Conservation (phyloP, 208 protist species). For the Leishmania martiniquensis region DNA sequence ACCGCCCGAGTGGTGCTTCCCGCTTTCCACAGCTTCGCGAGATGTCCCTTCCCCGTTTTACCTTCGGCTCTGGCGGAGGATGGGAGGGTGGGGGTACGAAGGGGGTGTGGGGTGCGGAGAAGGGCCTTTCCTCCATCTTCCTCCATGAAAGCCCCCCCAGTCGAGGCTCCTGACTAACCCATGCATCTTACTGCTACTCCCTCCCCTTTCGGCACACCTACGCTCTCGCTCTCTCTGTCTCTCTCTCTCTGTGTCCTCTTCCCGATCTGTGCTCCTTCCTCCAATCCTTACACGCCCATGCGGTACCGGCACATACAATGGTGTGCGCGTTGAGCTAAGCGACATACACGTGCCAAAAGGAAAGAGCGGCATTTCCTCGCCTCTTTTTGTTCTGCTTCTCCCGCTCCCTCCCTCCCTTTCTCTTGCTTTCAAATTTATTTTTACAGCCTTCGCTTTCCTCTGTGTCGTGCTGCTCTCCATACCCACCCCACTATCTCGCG, state of each 20-base stretch:
- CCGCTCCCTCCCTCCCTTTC: slow-evolving; percentile 14
- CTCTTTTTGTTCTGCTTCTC: background rate
- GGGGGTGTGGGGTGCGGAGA: background rate
- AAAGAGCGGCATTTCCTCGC: background rate
- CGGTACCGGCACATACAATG: background rate
- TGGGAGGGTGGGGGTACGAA: background rate
- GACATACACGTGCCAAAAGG: background rate
- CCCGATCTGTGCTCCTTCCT: too few species aligned
- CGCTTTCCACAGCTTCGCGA: background rate
- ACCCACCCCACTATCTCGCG: too few species aligned
- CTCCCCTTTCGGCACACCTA: background rate
- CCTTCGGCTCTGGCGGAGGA: background rate
- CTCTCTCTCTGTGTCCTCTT: too few species aligned
- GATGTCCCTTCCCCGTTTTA: background rate
- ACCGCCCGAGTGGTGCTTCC: background rate
- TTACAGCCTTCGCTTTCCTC: background rate
- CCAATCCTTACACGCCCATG: background rate
- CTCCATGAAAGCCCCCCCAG: background rate
- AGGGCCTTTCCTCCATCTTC: background rate
- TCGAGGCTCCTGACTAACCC: background rate
- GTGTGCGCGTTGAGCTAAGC: background rate
- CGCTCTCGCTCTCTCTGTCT: background rate
- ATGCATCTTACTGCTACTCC: too few species aligned
- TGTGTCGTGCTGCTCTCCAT: background rate
- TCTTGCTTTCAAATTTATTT: background rate